Evolutionary conservation across 2,329 filamentous ascomycete species (phyloP).

Genomic region (Neonectria magnoliae): DNA sequence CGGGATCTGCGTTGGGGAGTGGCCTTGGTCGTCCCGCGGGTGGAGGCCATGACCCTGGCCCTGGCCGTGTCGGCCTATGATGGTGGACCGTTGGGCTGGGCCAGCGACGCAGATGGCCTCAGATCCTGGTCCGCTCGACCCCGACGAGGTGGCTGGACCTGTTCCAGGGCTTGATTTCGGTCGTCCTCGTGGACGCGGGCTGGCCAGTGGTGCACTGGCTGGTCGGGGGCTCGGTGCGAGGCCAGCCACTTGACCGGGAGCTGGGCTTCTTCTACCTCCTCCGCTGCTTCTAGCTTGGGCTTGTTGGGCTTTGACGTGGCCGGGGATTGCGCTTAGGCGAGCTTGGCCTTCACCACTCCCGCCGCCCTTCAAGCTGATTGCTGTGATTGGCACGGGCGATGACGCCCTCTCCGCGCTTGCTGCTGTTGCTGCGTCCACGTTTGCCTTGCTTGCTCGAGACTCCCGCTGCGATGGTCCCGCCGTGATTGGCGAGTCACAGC

Average conservation of each 20-base stretch:
- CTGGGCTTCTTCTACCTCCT: conserved; percentile 21
- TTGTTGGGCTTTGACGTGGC: conserved; percentile 22
- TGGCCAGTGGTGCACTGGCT: conserved; percentile 8
- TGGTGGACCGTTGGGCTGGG: conserved; percentile 41
- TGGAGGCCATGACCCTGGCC: conserved; percentile 39
- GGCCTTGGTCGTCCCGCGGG: conserved; percentile 37
- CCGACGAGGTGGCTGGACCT: conserved; percentile 31
- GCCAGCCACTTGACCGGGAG: conserved; percentile 21
- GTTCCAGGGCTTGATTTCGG: conserved; percentile 16
- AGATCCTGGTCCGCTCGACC: conserved; percentile 31
- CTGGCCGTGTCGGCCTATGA: conserved; percentile 35
- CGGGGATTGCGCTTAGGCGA: conserved; percentile 14
- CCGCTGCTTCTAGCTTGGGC: conserved; percentile 36
- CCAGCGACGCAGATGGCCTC: conserved; percentile 27
- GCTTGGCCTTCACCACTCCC: conserved; percentile 8
- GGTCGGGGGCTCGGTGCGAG: conserved; percentile 13
- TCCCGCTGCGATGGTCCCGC: conserved; percentile 22
- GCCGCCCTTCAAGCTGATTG: conserved; percentile 17
- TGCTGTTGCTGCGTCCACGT: neutral
- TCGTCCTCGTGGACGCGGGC: conserved; percentile 24
- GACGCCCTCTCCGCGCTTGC: conserved; percentile 5
- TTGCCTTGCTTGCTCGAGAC: conserved; percentile 1
- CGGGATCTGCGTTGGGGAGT: conserved; percentile 41
- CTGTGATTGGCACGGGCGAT: conserved; percentile 18
- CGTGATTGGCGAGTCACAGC: conserved; percentile 37